phyloP scores from a whole-genome alignment of 2,329 filamentous ascomycete species.

The Colletotrichum tanaceti region DNA sequence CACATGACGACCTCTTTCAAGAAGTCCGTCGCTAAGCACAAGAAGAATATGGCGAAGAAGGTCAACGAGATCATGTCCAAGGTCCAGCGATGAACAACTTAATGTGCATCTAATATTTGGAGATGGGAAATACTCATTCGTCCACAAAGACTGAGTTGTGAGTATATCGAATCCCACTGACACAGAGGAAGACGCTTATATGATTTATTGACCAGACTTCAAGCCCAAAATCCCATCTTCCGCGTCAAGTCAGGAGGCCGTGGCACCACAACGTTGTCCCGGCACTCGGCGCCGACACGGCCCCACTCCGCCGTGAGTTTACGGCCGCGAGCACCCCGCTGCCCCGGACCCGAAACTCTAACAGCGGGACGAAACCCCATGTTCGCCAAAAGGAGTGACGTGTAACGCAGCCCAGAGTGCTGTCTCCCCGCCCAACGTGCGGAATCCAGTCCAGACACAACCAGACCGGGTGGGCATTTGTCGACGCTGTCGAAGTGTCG shows the following conservation, averaged over 20 bases:
- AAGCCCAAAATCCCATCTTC: not conserved
- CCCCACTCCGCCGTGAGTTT: not conserved
- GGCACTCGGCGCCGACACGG: not conserved
- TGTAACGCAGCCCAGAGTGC: not conserved
- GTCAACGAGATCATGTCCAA: constrained; percentile 3
- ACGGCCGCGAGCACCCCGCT: not conserved
- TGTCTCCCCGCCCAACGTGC: not conserved
- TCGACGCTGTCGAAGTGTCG: too few relatives aligned
- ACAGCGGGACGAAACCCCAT: not conserved
- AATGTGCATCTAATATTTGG: not conserved
- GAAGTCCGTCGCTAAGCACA: not conserved
- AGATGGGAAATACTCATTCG: not conserved
- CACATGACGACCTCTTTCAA: not conserved
- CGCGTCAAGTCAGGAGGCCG: not conserved
- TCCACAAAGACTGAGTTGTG: not conserved
- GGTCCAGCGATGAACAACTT: not conserved
- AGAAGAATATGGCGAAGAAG: not conserved
- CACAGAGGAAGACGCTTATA: not conserved
- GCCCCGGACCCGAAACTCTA: constrained; percentile 1
- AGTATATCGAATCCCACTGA: not conserved
- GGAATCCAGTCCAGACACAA: not conserved
- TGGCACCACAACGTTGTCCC: not conserved
- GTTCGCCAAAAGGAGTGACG: not conserved
- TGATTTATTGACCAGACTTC: not conserved
- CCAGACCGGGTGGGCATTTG: too few relatives aligned